phyloP scores from a whole-genome alignment of 2,329 filamentous ascomycete genomes.

The Mollisia scopiformis region DNA sequence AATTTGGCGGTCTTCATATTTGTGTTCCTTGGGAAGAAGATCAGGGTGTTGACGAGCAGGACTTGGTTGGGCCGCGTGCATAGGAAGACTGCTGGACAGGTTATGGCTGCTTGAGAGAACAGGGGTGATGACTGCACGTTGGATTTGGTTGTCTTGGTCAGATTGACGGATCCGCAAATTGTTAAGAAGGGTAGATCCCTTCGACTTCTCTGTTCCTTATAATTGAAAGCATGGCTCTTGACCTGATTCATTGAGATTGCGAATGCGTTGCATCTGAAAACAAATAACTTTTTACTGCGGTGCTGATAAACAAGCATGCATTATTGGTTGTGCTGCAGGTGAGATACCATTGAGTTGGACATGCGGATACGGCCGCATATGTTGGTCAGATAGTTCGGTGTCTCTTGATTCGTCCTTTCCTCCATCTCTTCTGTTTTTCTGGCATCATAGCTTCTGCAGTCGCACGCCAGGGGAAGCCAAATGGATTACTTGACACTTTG shows the following conservation, averaged over 20 bases:
- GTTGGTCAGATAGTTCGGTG: background rate
- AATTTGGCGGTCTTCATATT: constrained; percentile 52
- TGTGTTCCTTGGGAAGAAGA: constrained; percentile 53
- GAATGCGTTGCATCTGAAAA: background rate
- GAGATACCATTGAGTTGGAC: background rate
- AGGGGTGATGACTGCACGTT: too few species aligned
- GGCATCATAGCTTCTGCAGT: background rate
- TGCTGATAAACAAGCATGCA: background rate
- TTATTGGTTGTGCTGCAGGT: background rate
- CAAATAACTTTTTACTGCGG: background rate
- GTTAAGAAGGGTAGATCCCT: background rate
- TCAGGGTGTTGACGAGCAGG: constrained; percentile 46
- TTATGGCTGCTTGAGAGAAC: constrained; percentile 39
- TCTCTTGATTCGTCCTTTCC: background rate
- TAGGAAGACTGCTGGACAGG: constrained; percentile 37
- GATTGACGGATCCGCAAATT: background rate
- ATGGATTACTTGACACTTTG: too few species aligned
- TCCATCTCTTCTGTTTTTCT: background rate
- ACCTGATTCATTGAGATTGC: background rate
- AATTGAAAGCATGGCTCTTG: background rate
- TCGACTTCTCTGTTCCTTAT: background rate
- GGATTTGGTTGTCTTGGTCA: too few species aligned
- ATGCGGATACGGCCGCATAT: background rate
- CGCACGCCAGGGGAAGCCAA: background rate
- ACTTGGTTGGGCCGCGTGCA: constrained; percentile 53